Conservation (phyloP, 179 eudicot genomes). For the Spergularia azorica region DNA sequence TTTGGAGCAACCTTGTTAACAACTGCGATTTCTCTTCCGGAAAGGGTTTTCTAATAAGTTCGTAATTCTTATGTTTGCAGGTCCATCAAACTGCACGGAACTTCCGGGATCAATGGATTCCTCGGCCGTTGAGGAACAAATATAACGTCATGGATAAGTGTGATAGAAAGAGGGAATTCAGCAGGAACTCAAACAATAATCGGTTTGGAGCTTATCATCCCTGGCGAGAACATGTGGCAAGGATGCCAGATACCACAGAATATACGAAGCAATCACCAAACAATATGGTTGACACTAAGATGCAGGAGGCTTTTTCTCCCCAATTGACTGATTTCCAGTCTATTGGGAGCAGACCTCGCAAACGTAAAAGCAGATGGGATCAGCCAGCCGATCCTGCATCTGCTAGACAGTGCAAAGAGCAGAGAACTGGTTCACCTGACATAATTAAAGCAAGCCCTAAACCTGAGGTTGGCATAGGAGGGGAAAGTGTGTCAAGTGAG, state of each 20-base stretch:
- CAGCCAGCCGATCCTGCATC: slow-evolving; percentile 38
- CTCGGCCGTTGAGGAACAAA: slow-evolving; percentile 48
- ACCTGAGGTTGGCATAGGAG: slow-evolving; percentile 21
- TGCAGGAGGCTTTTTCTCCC: slow-evolving; percentile 33
- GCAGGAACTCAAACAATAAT: slow-evolving; percentile 37
- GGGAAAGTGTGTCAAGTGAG: slow-evolving; percentile 3
- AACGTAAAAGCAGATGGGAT: slow-evolving; percentile 91
- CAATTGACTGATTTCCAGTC: slow-evolving; percentile 26
- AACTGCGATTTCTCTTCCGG: background rate
- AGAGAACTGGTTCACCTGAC: slow-evolving; percentile 24
- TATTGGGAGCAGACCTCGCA: slow-evolving; percentile 41
- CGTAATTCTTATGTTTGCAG: slow-evolving; percentile 39
- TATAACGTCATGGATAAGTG: slow-evolving; percentile 44
- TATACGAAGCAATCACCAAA: slow-evolving; percentile 37
- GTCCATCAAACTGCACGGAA: slow-evolving; percentile 92
- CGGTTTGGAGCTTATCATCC: slow-evolving; percentile 41
- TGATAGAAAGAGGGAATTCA: slow-evolving; percentile 49
- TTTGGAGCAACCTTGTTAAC: background rate
- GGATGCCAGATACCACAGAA: slow-evolving; percentile 40
- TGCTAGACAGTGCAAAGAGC: slow-evolving; percentile 33
- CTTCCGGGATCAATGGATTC: slow-evolving; percentile 90
- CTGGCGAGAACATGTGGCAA: slow-evolving; percentile 41
- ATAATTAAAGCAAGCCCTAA: slow-evolving; percentile 23
- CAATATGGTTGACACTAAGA: slow-evolving; percentile 35
- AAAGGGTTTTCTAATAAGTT: background rate